Conservation (phyloP, 805 yeast genomes). For the Kodamaea hsintzibuensis region DNA sequence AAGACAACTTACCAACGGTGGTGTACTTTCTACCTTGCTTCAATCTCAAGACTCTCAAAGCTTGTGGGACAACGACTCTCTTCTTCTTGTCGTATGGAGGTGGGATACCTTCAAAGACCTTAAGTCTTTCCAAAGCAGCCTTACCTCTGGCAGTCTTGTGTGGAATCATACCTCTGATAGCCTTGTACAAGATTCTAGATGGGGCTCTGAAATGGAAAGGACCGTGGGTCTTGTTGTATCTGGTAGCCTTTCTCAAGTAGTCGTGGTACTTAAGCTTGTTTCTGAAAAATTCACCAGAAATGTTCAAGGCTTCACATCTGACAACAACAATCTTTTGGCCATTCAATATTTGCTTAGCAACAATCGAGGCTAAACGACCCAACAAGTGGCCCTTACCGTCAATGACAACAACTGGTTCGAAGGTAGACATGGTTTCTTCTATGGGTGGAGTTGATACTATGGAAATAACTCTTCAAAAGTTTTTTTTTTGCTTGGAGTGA, state of each 20-base stretch:
- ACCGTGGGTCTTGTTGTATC: constrained; percentile 98
- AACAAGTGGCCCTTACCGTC: constrained; percentile 99
- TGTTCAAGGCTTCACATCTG: constrained; percentile 97
- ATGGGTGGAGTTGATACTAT: constrained; percentile 3
- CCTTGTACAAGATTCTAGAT: constrained; percentile 99
- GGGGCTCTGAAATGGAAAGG: constrained; percentile 99
- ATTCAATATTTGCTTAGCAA: constrained; percentile 97
- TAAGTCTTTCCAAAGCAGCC: constrained; percentile 98
- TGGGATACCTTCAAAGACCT: constrained; percentile 99
- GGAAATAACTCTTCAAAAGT: neutral
- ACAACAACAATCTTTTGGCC: constrained; percentile 98
- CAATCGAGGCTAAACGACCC: constrained; percentile 98
- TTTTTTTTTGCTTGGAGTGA: constrained; percentile 3
- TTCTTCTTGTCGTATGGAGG: constrained; percentile 99
- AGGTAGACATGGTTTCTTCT: constrained; percentile 61
- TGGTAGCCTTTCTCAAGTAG: constrained; percentile 98
- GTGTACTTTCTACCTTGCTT: constrained; percentile 99
- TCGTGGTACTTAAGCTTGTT: constrained; percentile 99
- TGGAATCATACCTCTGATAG: constrained; percentile 98
- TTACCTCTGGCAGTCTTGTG: constrained; percentile 99
- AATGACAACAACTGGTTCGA: constrained; percentile 96
- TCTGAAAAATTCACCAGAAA: constrained; percentile 99
- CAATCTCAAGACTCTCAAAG: constrained; percentile 97
- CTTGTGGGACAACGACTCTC: constrained; percentile 99
- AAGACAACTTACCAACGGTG: constrained; percentile 93